Base-by-base conservation (phyloP, 768 basidiomycete genomes). In the Phallus indusiatus region DNA sequence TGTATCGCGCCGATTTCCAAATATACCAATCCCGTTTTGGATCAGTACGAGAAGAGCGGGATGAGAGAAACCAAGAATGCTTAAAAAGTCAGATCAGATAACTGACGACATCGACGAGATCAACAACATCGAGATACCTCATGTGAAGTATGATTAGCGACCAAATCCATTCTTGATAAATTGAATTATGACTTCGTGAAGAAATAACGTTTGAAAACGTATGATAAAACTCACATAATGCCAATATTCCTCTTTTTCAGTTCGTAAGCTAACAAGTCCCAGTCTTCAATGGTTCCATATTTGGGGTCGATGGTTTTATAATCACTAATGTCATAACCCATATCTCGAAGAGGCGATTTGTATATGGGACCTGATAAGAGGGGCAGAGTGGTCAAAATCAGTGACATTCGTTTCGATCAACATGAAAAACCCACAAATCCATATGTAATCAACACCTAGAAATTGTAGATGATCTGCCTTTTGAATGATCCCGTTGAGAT, bases 1-100 rank as follows among this genome's bases (percentile, higher is more conserved):
- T 79, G 62, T 72, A 75, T 62, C 72, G 76, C 1, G 84, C 79
- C 3, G 83, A 80, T 16, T 81, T 77, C 87, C 88, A 89, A 61
- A 85, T 76, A 69, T 88, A 90, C 85, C 85, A 88, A 65, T 88
- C 80, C 14, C 86, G 78, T 68, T 85, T 87, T 0, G 82, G 77
- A 7, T 72, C 68, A 20, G 21, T 52, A 53, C 73, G 73, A 51
- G 73, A 81, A 67, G 70, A 76, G 67, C 63, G 79, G 22, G 85
- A 84, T 64, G 81, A 74, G 34, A 75, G 61, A 72, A 88, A 90
- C 88, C 88, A 90, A 11, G 74, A 76, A 64, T 88, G 88, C 84
- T 88, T 62, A 33, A 18, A 47, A 20, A 5, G 47, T 5, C 28
- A 20, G 10, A 14, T 28, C 56, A 49, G 28, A 20, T 54, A n/a